Conservation (phyloP, 2,329 filamentous ascomycete genomes). For the Cladosporium oxysporum region DNA sequence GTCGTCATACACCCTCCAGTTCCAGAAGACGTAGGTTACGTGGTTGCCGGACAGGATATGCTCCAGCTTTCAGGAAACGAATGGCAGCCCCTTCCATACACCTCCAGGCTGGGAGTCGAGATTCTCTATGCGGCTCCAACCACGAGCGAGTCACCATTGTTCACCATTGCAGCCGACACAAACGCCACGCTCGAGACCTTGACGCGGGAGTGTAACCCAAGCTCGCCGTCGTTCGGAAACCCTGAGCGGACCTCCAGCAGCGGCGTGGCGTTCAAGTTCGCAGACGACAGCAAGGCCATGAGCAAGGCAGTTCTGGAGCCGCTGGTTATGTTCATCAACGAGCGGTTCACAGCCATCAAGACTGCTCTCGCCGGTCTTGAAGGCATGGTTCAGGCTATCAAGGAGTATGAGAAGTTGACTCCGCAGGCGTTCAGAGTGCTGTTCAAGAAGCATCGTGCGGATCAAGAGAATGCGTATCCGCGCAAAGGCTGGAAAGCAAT, state of each 20-base stretch:
- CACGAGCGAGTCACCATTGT: neutral
- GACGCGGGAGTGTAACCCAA: neutral
- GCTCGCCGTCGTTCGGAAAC: neutral
- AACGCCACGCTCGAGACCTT: neutral
- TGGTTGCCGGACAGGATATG: neutral
- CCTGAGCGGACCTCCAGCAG: neutral
- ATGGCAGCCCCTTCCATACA: neutral
- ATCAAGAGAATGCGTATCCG: constrained; percentile 11
- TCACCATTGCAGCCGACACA: neutral
- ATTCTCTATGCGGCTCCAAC: neutral
- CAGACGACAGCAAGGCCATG: neutral
- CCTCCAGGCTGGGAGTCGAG: neutral
- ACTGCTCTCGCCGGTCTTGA: neutral
- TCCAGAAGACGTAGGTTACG: neutral
- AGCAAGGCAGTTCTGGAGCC: constrained; percentile 15
- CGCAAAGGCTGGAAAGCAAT: constrained; percentile 12
- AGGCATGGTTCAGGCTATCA: constrained; percentile 1
- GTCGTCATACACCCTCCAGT: neutral
- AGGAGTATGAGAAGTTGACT: constrained; percentile 16
- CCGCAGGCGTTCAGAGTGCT: constrained; percentile 17
- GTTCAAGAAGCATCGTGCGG: constrained; percentile 18
- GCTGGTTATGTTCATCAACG: constrained; percentile 11
- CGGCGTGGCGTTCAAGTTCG: neutral
- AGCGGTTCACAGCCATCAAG: constrained; percentile 17
- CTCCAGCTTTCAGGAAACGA: neutral